Evolutionary conservation across 169 alveolate species (phyloP).

Genomic region (Eimeria praecox): DNA sequence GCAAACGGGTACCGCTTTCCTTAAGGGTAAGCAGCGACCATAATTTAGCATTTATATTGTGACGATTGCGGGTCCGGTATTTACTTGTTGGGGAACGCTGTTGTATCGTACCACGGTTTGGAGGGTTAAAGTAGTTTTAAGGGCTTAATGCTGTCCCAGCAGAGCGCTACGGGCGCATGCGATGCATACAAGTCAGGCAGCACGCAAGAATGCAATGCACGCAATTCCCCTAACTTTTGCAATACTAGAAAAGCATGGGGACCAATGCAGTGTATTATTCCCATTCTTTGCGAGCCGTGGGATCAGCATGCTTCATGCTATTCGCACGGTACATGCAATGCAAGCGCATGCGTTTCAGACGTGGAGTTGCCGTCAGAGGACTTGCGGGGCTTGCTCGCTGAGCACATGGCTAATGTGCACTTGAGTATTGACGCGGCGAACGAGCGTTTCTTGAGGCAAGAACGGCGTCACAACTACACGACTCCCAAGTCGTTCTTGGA

Average conservation of each 20-base stretch:
- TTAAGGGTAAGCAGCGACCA: slow-evolving; percentile 86
- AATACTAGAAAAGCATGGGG: too few relatives aligned
- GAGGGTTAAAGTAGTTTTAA: too few relatives aligned
- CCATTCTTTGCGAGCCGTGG: too few relatives aligned
- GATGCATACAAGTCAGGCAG: neutral
- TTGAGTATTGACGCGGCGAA: slow-evolving; percentile 96
- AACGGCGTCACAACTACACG: slow-evolving; percentile 97
- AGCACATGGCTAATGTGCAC: slow-evolving; percentile 97
- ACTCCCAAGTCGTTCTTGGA: slow-evolving; percentile 98
- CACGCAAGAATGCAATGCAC: neutral
- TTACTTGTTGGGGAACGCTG: too few relatives aligned
- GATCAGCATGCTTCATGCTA: too few relatives aligned
- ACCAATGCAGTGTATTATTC: neutral
- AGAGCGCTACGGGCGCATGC: too few relatives aligned
- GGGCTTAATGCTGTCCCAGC: neutral
- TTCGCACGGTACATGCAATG: neutral
- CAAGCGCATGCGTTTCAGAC: slow-evolving; percentile 15
- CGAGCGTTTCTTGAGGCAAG: slow-evolving; percentile 91
- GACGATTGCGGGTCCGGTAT: neutral
- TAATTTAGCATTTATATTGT: neutral
- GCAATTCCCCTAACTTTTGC: too few relatives aligned
- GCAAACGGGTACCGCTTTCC: slow-evolving; percentile 95
- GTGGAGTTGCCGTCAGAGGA: slow-evolving; percentile 88
- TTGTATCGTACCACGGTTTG: too few relatives aligned
- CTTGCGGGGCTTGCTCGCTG: slow-evolving; percentile 90